Evolutionary conservation across 2,329 filamentous ascomycete genomes (phyloP).

Genomic region (Talaromyces verruculosus): DNA sequence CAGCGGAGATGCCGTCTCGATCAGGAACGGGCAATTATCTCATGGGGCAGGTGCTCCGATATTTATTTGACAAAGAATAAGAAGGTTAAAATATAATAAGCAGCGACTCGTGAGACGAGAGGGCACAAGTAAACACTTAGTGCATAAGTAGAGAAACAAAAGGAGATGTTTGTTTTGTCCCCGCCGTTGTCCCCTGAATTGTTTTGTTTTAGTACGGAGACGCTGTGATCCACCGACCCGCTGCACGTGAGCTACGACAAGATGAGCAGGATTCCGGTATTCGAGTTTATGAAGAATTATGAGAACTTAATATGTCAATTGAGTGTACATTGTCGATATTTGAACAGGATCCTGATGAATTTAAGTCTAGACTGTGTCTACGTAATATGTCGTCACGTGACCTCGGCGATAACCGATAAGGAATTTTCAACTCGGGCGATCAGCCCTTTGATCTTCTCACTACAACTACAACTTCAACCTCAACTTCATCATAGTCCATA

Average conservation of each 20-base stretch:
- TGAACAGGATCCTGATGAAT: neutral
- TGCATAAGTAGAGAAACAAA: neutral
- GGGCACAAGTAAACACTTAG: neutral
- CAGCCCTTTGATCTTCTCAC: neutral
- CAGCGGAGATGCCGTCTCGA: constrained; percentile 9
- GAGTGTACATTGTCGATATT: neutral
- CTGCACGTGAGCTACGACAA: constrained; percentile 2
- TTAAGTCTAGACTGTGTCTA: neutral
- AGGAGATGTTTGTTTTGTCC: constrained; percentile 17
- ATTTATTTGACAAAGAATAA: neutral
- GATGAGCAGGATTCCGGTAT: neutral
- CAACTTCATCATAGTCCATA: neutral
- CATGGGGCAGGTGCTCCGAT: constrained; percentile 12
- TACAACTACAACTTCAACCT: neutral
- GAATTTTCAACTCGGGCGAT: neutral
- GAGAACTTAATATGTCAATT: neutral
- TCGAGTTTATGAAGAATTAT: neutral
- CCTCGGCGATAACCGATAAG: constrained; percentile 20
- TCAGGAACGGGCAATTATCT: constrained; percentile 10
- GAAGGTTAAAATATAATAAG: too few species aligned
- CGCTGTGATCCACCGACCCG: constrained; percentile 3
- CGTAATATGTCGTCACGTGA: constrained; percentile 4
- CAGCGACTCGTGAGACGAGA: too few species aligned
- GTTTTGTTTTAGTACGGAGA: constrained; percentile 2
- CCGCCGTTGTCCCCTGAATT: constrained; percentile 14